Evolutionary conservation across 2,329 filamentous ascomycete species (phyloP).

Genomic region (Aspergillus pseudoglaucus): DNA sequence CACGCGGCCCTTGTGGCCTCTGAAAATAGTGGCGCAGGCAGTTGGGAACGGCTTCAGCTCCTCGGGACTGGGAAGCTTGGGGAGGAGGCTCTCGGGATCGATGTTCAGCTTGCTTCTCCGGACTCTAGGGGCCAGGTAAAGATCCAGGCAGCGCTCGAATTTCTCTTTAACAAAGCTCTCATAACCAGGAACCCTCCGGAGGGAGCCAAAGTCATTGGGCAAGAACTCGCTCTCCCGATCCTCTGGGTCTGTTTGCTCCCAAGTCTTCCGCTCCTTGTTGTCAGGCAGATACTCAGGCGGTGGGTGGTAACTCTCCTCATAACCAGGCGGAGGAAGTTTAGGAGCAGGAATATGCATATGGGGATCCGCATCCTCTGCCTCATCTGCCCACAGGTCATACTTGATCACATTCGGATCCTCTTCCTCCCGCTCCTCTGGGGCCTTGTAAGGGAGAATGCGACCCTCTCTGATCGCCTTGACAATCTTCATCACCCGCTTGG

Average conservation of each 20-base stretch:
- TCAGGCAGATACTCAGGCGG: conserved; percentile 89
- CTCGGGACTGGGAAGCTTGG: conserved; percentile 86
- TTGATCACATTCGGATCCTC: conserved; percentile 64
- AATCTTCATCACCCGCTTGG: conserved; percentile 93
- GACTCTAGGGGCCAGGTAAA: conserved; percentile 89
- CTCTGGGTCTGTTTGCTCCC: conserved; percentile 81
- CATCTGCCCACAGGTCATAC: conserved; percentile 94
- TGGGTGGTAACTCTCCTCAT: conserved; percentile 94
- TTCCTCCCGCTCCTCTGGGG: conserved; percentile 66
- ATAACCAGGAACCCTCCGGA: conserved; percentile 90
- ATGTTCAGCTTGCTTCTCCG: conserved; percentile 94
- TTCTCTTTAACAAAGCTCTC: conserved; percentile 87
- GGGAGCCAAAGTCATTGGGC: conserved; percentile 70
- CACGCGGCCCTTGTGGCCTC: conserved; percentile 82
- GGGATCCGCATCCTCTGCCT: conserved; percentile 73
- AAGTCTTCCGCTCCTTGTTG: conserved; percentile 72
- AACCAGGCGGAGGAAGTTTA: conserved; percentile 86
- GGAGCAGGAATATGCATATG: conserved; percentile 93
- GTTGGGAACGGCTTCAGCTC: conserved; percentile 95
- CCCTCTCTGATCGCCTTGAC: conserved; percentile 93
- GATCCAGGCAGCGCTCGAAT: conserved; percentile 89
- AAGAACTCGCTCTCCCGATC: conserved; percentile 86
- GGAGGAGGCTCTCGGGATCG: conserved; percentile 84
- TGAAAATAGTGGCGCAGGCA: conserved; percentile 76
- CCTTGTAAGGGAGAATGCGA: conserved; percentile 82